These are phyloP conservation scores for Alternaria gansuensis DNA, from an alignment of 2,329 filamentous ascomycete species.

Conservation along the genomic window DNA sequence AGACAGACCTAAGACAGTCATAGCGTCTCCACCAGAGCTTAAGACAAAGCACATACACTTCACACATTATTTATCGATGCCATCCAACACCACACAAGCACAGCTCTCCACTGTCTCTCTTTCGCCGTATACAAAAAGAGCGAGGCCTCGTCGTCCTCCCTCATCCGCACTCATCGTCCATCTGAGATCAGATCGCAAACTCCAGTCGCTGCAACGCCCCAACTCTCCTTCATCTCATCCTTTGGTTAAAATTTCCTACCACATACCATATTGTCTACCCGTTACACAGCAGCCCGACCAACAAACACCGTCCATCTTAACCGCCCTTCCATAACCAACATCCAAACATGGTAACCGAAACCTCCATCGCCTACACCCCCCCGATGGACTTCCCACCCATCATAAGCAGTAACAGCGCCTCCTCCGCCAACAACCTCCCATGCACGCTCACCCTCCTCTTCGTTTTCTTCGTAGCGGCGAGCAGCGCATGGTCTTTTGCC, in stretches of 20 bases:
- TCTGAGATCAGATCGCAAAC: neutral
- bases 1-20: constrained; percentile 2
- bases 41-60: neutral
- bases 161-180: neutral
- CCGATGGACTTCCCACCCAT: neutral
- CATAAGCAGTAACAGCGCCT: neutral
- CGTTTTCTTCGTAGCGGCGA: neutral
- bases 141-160: neutral
- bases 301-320: too few relatives aligned
- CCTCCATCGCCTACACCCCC: too few relatives aligned
- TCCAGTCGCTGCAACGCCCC: neutral
- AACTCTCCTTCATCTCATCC: neutral
- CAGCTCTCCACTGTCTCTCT: neutral
- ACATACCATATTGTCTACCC: too few relatives aligned
- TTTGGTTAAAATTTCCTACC: too few relatives aligned
- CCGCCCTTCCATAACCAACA: neutral
- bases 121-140: neutral
- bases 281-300: too few relatives aligned
- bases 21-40: neutral
- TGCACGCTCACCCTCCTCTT: neutral
- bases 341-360: neutral
- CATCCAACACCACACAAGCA: neutral
- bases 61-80: neutral
- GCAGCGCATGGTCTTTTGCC: neutral
- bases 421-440: neutral